Evolutionary conservation across 164 flowering plant genomes (phyloP), one percentile per base, ranked within the genome.

Genomic region (Warburgia ugandensis): DNA sequence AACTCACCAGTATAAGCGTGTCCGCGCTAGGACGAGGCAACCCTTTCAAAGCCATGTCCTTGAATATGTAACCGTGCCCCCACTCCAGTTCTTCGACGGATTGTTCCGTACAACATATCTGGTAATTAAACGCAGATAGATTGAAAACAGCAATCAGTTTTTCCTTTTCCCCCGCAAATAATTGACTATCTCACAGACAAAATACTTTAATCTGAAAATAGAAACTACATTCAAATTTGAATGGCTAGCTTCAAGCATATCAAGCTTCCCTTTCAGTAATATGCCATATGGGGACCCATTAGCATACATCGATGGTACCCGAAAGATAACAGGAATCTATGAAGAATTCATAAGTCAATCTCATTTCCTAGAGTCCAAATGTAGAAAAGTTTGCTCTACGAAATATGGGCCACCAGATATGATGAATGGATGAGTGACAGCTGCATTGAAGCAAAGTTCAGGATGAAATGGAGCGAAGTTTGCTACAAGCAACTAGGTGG

Each of bases 231-330:
- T 94, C 52, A 94, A 63, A 71, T 94, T 94, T 22, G 99, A 97
- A 57, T 89, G 78, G 71, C 71, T 81, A 11, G 86, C 60, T 19
- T 84, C 73, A 55, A 94, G 87, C 26, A 74, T 58, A 66, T 94
- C 99, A 48, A 94, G 92, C 69, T 94, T 89, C 74, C 77, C 75
- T 66, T 89, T 94, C 25, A 94, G 96, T 48, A 94, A 68, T 61
- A 94, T 94, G 52, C 89, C 99, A 64, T 89, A 94, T 13, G 99
- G 99, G 16, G 99, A 84, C 35, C 86, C 66, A 62, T 94, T 94
- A 30, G 73, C 99, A 73, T 84, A 94, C 40, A 94, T 43, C 76
- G 89, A 63, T 10, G 96, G 77, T 7, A 91, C 79, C 98, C 87
- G 67, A 54, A 67, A 59, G 50, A 2, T 19, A 12, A 16, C 29